Base-by-base conservation (phyloP, 2,329 filamentous ascomycete genomes). In the Aspergillus hortae region DNA sequence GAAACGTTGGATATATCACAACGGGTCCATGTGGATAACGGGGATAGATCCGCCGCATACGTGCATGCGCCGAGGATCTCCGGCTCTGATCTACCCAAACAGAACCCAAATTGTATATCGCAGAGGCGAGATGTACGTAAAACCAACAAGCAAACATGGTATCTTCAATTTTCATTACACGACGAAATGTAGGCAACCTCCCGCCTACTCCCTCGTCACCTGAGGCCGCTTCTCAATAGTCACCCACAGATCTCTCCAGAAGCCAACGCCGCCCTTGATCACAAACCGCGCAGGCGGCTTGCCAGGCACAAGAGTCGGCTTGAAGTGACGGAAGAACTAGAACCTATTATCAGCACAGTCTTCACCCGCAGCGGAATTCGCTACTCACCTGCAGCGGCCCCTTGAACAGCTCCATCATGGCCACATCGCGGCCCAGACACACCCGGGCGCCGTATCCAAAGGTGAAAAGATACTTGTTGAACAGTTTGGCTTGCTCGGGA, bases 321-420 rank as follows among this genome's bases (percentile, higher is more conserved):
- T 64, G 35, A 61, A 68, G 6, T 57, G 54, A 5, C 67, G 65
- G 58, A 69, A 67, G 52, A 69, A 67, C 66, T 69, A 48, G 15
- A 32, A 25, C n/a, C 6, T 43, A 11, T 27, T 5, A 42, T 17
- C 32, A 52, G 51, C 7, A 27, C 42, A 32, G 10, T 12, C 21
- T 30, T 2, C 4, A 19, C 47, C 17, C 6, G 6, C 27, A 48
- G 17, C 2, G 7, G 23, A 35, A 41, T 21, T 4, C 30, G 4
- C 5, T 51, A 46, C 56, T 53, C 54, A 67, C 66, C 64, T 66
- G 66, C 38, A 69, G 49, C 9, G 67, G 66, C 6, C 61, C 65
- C 67, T 82, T 80, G 61, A 72, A 79, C 47, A 81, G 57, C 65
- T 81, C 79, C 76, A 81, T 78, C 59, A 76, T 70, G 1, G 77